Evolutionary conservation across 116 monocot genomes (phyloP).

Genomic region (Trichopus zeylanicus): DNA sequence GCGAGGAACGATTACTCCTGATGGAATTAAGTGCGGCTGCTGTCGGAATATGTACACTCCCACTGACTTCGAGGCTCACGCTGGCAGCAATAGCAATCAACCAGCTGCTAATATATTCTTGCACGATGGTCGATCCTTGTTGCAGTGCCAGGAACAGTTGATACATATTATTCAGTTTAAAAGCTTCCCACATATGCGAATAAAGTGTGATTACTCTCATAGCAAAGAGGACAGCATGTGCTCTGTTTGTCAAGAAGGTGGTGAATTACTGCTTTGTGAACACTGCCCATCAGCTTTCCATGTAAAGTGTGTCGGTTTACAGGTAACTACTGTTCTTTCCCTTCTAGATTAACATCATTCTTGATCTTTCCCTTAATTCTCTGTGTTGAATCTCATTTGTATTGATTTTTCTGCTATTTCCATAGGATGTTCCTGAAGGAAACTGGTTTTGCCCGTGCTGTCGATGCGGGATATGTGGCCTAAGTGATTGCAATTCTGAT

Average conservation of each 20-base stretch:
- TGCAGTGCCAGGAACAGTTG: conserved; percentile 36
- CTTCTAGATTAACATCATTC: neutral
- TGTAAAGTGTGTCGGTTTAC: conserved; percentile 42
- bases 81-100: conserved; percentile 17
- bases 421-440: conserved; percentile 50
- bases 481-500: conserved; percentile 30
- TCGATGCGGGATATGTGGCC: conserved; percentile 42
- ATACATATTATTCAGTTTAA: conserved; percentile 10
- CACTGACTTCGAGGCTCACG: conserved; percentile 45
- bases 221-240: conserved; percentile 40
- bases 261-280: conserved; percentile 51
- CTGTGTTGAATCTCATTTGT: neutral
- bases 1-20: conserved; percentile 45
- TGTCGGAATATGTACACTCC: conserved; percentile 30
- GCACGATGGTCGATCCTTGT: conserved; percentile 58
- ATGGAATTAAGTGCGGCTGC: conserved; percentile 59
- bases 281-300: conserved; percentile 66
- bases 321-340: conserved; percentile 19
- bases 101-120: conserved; percentile 43
- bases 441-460: conserved; percentile 69
- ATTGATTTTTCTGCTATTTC: conserved; percentile 20
- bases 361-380: neutral
- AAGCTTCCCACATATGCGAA: conserved; percentile 10
- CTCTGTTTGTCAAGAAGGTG: conserved; percentile 62
- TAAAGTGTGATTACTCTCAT: conserved; percentile 20